Conservation (phyloP, 2,329 filamentous ascomycete genomes). For the Rutstroemia sp. region DNA sequence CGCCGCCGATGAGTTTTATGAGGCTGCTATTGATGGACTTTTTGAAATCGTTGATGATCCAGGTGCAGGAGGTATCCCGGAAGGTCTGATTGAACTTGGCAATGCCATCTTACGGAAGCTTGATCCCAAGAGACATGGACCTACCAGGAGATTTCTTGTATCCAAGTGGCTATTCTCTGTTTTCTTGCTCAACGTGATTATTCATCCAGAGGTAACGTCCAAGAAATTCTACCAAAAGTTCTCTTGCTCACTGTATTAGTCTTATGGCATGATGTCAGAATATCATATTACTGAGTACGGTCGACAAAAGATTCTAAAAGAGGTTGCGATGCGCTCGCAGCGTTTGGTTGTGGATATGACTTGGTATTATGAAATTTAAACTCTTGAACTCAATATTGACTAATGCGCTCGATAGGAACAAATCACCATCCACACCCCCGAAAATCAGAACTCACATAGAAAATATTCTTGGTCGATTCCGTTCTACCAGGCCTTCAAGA, state of each 20-base stretch:
- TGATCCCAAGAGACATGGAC: constrained; percentile 62
- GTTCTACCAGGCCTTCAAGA: constrained; percentile 33
- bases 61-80: constrained; percentile 76
- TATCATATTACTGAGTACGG: constrained; percentile 91
- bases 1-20: constrained; percentile 82
- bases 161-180: constrained; percentile 89
- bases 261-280: constrained; percentile 68
- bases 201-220: constrained; percentile 70
- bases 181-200: constrained; percentile 76
- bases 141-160: constrained; percentile 75
- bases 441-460: constrained; percentile 63
- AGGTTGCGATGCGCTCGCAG: constrained; percentile 74
- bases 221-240: too few relatives aligned
- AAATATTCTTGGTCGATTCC: constrained; percentile 60
- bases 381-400: not conserved
- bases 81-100: constrained; percentile 75
- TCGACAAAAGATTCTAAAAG: constrained; percentile 70
- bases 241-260: constrained; percentile 24
- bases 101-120: constrained; percentile 76
- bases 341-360: constrained; percentile 70
- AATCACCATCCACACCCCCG: constrained; percentile 54
- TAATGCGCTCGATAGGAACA: constrained; percentile 34
- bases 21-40: constrained; percentile 68
- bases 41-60: constrained; percentile 84
- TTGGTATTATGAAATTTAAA: constrained; percentile 37